Conservation (phyloP, 192 early-diverging fungal species). For the Mortierella alpina region DNA sequence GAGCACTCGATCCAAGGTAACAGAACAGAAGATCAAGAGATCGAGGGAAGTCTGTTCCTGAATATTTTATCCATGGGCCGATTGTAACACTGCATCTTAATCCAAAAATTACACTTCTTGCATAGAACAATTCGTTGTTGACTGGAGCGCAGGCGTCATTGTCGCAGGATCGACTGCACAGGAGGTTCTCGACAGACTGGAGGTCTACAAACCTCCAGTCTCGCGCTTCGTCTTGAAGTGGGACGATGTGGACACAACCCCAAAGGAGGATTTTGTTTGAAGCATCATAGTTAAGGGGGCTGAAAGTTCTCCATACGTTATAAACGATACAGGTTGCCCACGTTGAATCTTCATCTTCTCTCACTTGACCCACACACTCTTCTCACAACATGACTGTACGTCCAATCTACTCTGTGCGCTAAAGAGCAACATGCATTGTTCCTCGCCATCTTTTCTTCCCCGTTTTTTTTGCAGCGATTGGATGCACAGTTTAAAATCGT, state of each 20-base stretch:
- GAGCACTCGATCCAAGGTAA: slow-evolving; percentile 65
- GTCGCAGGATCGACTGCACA: slow-evolving; percentile 67
- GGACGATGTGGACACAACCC: slow-evolving; percentile 28
- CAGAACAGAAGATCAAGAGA: not conserved
- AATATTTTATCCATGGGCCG: not conserved
- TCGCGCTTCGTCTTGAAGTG: slow-evolving; percentile 65
- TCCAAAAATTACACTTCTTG: too few relatives aligned
- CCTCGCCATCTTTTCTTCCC: not conserved
- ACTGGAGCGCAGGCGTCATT: slow-evolving; percentile 61
- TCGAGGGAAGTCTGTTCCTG: not conserved
- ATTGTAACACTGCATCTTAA: too few relatives aligned
- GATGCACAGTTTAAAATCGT: too few relatives aligned
- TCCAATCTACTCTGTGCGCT: not conserved
- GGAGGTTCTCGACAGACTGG: slow-evolving; percentile 67
- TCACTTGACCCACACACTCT: not conserved
- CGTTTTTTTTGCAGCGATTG: not conserved
- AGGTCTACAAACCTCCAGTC: slow-evolving; percentile 59
- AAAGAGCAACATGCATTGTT: too few relatives aligned
- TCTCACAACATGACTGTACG: slow-evolving; percentile 29
- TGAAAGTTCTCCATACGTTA: too few relatives aligned
- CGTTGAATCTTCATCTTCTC: not conserved
- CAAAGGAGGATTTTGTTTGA: slow-evolving; percentile 36
- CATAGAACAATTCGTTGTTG: slow-evolving; percentile 72
- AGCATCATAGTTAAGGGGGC: slow-evolving; percentile 3
- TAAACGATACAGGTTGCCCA: too few relatives aligned